Percentiles rank a stretch among this genome's conserved stretches.
These are phyloP conservation scores for Bonia amplexicaulis DNA, from an alignment of 176 grass and related monocot species.

Conservation along the genomic window DNA sequence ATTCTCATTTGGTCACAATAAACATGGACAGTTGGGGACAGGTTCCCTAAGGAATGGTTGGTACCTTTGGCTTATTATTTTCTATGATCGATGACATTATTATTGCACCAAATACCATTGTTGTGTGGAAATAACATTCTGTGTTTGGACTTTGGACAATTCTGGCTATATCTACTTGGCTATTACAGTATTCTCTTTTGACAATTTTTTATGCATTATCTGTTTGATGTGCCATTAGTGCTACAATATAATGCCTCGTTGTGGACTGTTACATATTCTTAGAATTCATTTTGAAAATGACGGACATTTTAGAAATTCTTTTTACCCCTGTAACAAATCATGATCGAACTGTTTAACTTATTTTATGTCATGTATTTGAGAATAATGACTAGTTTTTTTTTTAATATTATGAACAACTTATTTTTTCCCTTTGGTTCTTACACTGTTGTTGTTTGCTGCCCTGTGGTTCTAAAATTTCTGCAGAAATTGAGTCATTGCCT, in stretches of 20 bases:
- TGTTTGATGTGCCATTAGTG: neutral
- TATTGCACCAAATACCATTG: neutral
- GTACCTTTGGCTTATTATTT: slow-evolving; percentile 20
- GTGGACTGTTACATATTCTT: neutral
- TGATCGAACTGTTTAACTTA: neutral
- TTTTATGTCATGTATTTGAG: neutral
- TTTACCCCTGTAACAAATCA: neutral
- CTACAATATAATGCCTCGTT: neutral
- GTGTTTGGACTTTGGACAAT: neutral
- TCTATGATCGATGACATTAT: neutral
- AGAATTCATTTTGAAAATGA: neutral
- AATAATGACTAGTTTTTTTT: neutral
- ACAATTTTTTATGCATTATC: neutral
- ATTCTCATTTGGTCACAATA: slow-evolving; percentile 86
- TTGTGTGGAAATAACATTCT: neutral
- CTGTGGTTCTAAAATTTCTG: slow-evolving; percentile 30
- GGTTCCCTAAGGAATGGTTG: slow-evolving; percentile 73
- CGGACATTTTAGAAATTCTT: neutral
- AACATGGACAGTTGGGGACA: slow-evolving; percentile 83
- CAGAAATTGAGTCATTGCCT: slow-evolving; percentile 84
- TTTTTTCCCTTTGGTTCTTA: neutral
- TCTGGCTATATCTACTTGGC: neutral
- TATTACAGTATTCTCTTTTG: neutral
- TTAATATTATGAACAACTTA: neutral
- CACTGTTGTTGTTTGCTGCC: neutral